Base-by-base conservation (phyloP, 2,329 filamentous ascomycete species). In the Beauveria varroae region DNA sequence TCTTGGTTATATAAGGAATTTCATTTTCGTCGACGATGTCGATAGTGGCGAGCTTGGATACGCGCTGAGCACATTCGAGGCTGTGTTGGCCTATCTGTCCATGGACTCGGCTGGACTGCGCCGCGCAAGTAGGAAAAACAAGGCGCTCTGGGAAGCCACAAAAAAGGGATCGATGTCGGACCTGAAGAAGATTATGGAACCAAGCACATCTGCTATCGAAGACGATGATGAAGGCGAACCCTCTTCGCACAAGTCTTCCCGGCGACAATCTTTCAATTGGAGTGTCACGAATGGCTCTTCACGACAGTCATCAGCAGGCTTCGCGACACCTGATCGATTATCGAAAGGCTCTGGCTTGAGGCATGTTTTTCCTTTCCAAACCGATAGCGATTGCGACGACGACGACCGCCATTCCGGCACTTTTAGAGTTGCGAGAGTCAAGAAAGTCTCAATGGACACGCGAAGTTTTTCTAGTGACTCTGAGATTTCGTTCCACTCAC, bases 21-120 rank as follows among this genome's bases (percentile, higher is more conserved):
- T 97, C 70, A 95, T 97, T 66, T 99, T 96, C 74, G 93, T 96
- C 56, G 95, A 98, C 68, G 95, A 99, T 74, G 92, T 99, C 9
- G 95, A 99, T 66, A 96, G 87, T 64, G 95, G 95, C 54, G 95
- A 99, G 75, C 88, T 96, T 79, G 95, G 95, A 9, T 99, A 99
- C 73, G 93, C 93, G 0, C 75, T 99, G 56, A 98, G 93, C 73
- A 99, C 95, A 0, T 91, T 98, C 63, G 95, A 99, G 73, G 95
- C 92, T 7, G 95, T 99, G 0, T 75, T 99, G 40, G 87, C 91
- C 1, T 98, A 99, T 71, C 83, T 99, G 3, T 84, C 87, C 9
- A 84, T 87, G 63, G 93, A 96, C 70, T 96, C 93, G 0, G 86
- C 85, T 16, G 89, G 88, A 5, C 76, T 99, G 62, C 85, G 93